Conservation (phyloP, 352 stramenopile species). For the Pythium grandisporangium region DNA sequence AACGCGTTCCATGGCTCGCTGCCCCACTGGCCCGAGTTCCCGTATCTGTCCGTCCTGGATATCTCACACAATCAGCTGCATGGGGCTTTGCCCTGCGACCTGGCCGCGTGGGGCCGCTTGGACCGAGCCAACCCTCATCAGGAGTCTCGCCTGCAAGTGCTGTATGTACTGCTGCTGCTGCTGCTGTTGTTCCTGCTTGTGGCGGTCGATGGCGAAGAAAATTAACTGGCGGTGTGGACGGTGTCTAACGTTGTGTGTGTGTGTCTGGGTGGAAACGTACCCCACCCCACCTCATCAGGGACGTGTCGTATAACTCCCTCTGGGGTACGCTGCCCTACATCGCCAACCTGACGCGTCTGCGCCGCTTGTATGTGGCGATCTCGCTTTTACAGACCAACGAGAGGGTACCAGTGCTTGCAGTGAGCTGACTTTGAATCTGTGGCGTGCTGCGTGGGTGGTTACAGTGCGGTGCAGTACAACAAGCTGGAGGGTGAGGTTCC, state of each 20-base stretch:
- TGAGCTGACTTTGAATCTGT: constrained; percentile 2
- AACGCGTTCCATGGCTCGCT: constrained; percentile 35
- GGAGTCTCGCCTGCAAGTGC: constrained; percentile 21
- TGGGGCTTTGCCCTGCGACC: constrained; percentile 22
- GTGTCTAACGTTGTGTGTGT: background rate
- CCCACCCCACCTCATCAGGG: too few species aligned
- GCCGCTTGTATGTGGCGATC: constrained; percentile 27
- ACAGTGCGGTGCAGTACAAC: constrained; percentile 12
- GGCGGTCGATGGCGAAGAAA: too few species aligned
- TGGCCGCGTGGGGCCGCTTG: constrained; percentile 30
- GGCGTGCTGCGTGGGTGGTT: background rate
- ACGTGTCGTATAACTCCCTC: constrained; percentile 41
- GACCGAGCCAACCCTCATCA: constrained; percentile 45
- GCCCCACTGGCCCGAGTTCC: constrained; percentile 16
- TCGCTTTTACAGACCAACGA: background rate
- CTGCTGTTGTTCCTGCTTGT: background rate
- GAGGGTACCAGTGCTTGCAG: too few species aligned
- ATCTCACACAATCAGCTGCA: constrained; percentile 39
- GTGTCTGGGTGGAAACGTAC: too few species aligned
- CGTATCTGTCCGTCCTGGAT: constrained; percentile 35
- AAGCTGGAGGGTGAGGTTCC: constrained; percentile 7
- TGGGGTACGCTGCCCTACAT: constrained; percentile 25
- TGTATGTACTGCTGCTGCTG: constrained; percentile 21
- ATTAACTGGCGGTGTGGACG: background rate
- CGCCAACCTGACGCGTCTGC: constrained; percentile 31